Evolutionary conservation across 768 basidiomycete species (phyloP).

Genomic region (Leucosporidium scottii): DNA sequence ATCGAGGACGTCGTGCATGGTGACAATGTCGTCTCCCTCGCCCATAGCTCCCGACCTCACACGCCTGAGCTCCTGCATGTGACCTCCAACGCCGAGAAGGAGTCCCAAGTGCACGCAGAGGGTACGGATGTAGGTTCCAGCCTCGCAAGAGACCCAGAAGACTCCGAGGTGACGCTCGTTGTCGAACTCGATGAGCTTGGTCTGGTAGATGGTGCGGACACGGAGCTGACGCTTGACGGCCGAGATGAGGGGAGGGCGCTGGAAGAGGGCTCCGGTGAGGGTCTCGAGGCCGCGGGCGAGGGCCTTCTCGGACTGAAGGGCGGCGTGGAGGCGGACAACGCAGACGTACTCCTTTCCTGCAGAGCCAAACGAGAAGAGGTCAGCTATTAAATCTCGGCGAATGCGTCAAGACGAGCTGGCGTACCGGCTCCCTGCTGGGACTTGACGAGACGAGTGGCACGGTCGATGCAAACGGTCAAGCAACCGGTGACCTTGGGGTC

Average conservation of each 20-base stretch:
- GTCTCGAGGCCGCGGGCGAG: slow-evolving; percentile 93
- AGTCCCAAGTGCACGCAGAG: slow-evolving; percentile 95
- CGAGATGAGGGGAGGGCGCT: slow-evolving; percentile 96
- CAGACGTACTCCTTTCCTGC: slow-evolving; percentile 94
- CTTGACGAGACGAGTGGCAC: slow-evolving; percentile 93
- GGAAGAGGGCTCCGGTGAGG: slow-evolving; percentile 94
- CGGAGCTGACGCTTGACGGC: slow-evolving; percentile 97
- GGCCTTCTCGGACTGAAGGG: slow-evolving; percentile 69
- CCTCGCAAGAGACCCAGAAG: slow-evolving; percentile 98
- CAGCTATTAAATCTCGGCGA: background rate
- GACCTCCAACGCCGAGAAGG: slow-evolving; percentile 91
- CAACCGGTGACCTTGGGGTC: slow-evolving; percentile 99
- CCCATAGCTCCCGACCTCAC: slow-evolving; percentile 93
- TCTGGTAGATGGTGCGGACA: slow-evolving; percentile 93
- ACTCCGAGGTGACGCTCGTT: slow-evolving; percentile 93
- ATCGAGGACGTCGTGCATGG: slow-evolving; percentile 99
- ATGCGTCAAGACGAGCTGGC: background rate
- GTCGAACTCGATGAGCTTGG: slow-evolving; percentile 91
- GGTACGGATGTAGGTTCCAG: slow-evolving; percentile 75
- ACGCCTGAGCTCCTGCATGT: slow-evolving; percentile 96
- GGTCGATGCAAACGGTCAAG: slow-evolving; percentile 97
- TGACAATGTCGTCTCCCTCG: slow-evolving; percentile 96
- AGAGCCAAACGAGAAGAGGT: background rate
- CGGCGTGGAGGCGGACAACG: slow-evolving; percentile 83
- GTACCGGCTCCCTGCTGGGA: slow-evolving; percentile 94